Percentiles rank a stretch among this genome's conserved stretches.
Conservation (phyloP, 768 basidiomycete species). For the Lactifluus piperatus region DNA sequence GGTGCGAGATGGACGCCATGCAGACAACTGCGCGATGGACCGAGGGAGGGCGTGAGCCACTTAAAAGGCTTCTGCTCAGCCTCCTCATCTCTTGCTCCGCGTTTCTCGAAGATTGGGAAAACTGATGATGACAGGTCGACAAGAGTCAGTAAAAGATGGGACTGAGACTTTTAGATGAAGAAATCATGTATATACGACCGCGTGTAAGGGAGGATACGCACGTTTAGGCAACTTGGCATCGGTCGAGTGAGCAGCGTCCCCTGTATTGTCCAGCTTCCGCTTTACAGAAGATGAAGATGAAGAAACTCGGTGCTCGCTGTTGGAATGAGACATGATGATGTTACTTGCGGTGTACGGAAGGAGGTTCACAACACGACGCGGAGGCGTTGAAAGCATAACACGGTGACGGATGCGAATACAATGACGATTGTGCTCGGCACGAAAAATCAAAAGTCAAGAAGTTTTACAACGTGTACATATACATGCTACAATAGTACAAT, state of each 20-base stretch:
- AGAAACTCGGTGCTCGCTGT: background rate
- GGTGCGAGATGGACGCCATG: constrained; percentile 35
- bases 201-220: background rate
- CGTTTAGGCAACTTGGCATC: constrained; percentile 7
- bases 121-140: constrained; percentile 16
- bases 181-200: background rate
- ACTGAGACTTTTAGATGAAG: background rate
- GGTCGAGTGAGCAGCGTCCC: background rate
- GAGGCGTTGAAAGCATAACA: background rate
- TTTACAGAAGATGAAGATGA: constrained; percentile 2
- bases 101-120: constrained; percentile 25
- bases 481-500: constrained; percentile 6
- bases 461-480: background rate
- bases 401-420: background rate
- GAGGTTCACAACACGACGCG: background rate
- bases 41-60: constrained; percentile 28
- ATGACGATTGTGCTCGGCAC: background rate
- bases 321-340: constrained; percentile 2
- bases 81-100: background rate
- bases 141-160: background rate
- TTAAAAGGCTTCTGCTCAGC: constrained; percentile 20
- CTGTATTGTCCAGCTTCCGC: background rate
- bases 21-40: constrained; percentile 28
- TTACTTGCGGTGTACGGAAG: background rate
- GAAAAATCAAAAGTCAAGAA: background rate